Evolutionary conservation across 2,329 filamentous ascomycete genomes (phyloP).

Genomic region (Pyrenophora graminea): DNA sequence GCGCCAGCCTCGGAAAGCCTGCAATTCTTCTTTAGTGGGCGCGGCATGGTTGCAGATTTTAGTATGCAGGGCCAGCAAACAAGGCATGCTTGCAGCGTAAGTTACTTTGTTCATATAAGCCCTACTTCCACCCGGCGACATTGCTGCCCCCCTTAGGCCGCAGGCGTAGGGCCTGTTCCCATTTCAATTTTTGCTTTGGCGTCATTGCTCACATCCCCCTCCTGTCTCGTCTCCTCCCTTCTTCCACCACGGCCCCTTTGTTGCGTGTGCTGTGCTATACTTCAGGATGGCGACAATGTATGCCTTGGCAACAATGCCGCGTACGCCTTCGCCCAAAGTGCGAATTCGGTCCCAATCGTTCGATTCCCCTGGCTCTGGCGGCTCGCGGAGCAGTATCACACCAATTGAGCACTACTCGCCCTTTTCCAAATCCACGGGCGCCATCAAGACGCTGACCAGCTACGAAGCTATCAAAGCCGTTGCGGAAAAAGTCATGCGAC

Average conservation of each 20-base stretch:
- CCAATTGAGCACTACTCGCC: conserved; percentile 39
- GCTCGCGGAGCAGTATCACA: conserved; percentile 32
- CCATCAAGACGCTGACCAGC: conserved; percentile 25
- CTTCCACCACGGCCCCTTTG: not conserved
- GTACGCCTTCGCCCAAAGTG: conserved; percentile 44
- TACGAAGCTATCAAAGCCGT: conserved; percentile 29
- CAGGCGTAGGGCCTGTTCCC: conserved; percentile 12
- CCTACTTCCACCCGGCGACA: conserved; percentile 3
- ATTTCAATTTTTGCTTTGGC: not conserved
- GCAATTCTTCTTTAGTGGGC: conserved; percentile 7
- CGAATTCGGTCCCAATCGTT: conserved; percentile 44
- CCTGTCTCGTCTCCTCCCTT: not conserved
- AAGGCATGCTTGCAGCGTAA: conserved; percentile 16
- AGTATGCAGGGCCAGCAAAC: conserved; percentile 37
- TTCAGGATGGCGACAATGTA: conserved; percentile 20
- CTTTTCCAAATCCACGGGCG: conserved; percentile 43
- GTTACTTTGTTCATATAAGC: conserved; percentile 25
- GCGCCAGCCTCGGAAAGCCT: not conserved
- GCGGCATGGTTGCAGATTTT: conserved; percentile 32
- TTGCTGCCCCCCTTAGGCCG: conserved; percentile 4
- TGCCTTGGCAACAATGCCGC: conserved; percentile 9
- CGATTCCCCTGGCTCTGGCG: conserved; percentile 33
- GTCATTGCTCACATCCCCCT: no score
- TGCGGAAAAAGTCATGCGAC: conserved; percentile 16
- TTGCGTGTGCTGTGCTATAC: not conserved